Percentiles rank a stretch among this genome's conserved stretches.
Evolutionary conservation across 1,284 basidiomycete genomes (phyloP).

Genomic region (Cryptococcus sp.): DNA sequence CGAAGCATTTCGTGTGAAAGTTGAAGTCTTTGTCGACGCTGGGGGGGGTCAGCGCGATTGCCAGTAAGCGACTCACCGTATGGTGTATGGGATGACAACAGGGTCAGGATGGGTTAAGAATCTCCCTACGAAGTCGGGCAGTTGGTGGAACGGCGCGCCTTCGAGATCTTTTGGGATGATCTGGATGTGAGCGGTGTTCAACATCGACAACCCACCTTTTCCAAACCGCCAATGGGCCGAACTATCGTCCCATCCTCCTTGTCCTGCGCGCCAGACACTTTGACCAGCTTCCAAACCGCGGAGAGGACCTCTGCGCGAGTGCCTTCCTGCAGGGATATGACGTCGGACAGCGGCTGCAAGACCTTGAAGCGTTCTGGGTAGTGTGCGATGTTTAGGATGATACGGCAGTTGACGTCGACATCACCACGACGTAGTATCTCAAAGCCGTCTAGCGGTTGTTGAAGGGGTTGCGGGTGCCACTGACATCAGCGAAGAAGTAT

Average conservation of each 20-base stretch:
- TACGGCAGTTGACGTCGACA: constrained; percentile 70
- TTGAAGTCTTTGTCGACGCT: constrained; percentile 50
- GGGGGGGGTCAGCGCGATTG: background rate
- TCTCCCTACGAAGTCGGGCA: constrained; percentile 84
- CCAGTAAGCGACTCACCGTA: constrained; percentile 33
- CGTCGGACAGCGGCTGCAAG: constrained; percentile 70
- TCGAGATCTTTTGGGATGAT: constrained; percentile 60
- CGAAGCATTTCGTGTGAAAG: constrained; percentile 66
- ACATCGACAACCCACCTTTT: constrained; percentile 39
- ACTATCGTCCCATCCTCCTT: constrained; percentile 82
- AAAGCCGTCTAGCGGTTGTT: constrained; percentile 79
- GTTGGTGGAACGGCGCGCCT: constrained; percentile 73
- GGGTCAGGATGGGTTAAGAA: constrained; percentile 79
- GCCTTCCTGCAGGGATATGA: constrained; percentile 83
- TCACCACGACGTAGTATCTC: constrained; percentile 83
- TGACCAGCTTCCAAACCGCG: constrained; percentile 91
- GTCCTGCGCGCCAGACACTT: constrained; percentile 81
- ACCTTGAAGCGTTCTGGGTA: constrained; percentile 85
- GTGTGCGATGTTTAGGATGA: constrained; percentile 81
- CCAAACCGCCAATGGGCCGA: constrained; percentile 71
- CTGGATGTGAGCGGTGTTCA: constrained; percentile 52
- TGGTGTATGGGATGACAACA: constrained; percentile 75
- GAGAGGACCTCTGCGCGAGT: constrained; percentile 80
- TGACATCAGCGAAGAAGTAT: constrained; percentile 7
- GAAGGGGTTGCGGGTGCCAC: constrained; percentile 63